phyloP scores from a whole-genome alignment of 768 basidiomycete species.

The Termitomyces sp. region DNA sequence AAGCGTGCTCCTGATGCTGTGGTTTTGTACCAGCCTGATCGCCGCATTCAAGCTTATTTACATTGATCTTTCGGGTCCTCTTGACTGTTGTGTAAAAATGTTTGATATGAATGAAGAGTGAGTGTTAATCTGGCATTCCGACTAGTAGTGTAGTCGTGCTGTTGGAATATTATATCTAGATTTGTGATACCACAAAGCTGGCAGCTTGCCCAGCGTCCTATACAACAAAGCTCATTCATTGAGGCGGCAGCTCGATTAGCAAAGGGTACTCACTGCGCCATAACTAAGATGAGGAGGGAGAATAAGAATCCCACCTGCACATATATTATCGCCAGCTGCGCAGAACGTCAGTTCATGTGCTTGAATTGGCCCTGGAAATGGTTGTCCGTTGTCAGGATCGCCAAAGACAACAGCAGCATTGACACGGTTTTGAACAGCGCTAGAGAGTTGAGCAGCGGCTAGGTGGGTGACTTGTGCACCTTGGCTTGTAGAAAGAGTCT shows the following conservation, averaged over 20 bases:
- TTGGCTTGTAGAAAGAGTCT: slow-evolving; percentile 17
- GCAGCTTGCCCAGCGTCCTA: slow-evolving; percentile 7
- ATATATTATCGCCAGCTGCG: slow-evolving; percentile 20
- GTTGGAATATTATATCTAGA: not conserved
- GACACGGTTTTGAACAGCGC: slow-evolving; percentile 20
- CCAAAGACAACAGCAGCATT: slow-evolving; percentile 23
- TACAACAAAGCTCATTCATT: not conserved
- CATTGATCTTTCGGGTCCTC: no score
- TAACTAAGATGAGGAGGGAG: slow-evolving; percentile 20
- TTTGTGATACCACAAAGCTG: slow-evolving; percentile 7
- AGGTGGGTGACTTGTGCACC: slow-evolving; percentile 36
- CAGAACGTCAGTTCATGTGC: slow-evolving; percentile 19
- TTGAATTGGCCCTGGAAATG: slow-evolving; percentile 18
- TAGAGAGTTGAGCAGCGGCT: slow-evolving; percentile 31
- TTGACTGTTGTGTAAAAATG: no score
- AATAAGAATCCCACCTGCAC: slow-evolving; percentile 18
- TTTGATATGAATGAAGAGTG: no score
- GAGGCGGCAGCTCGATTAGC: not conserved
- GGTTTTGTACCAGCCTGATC: no score
- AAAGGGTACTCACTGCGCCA: slow-evolving; percentile 17
- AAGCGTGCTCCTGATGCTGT: no score
- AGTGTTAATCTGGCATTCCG: no score
- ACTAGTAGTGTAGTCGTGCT: no score
- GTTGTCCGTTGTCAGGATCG: slow-evolving; percentile 22
- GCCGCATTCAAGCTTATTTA: no score